phyloP scores from a whole-genome alignment of 202 grass and related monocot species.

The Bolboschoenoplectus hybrid region DNA sequence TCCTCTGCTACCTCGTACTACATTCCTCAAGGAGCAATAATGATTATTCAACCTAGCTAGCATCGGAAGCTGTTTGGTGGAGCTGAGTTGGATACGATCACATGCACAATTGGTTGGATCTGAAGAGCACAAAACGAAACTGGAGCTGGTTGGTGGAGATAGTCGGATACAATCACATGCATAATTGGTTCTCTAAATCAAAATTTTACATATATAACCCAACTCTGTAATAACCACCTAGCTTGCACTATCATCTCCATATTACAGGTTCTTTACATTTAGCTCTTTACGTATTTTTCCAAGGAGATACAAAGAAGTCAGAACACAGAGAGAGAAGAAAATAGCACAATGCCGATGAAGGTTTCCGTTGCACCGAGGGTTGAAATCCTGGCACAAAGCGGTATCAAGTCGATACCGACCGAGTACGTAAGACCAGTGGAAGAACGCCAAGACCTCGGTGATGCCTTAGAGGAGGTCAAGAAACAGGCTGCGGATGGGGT shows the following conservation, averaged over 20 bases:
- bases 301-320: neutral
- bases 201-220: slow-evolving; percentile 14
- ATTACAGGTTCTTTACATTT: neutral
- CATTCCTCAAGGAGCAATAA: too few species aligned
- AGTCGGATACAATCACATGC: slow-evolving; percentile 30
- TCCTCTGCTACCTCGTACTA: too few species aligned
- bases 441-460: slow-evolving; percentile 72
- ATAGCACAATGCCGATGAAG: slow-evolving; percentile 20
- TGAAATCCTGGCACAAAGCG: slow-evolving; percentile 60
- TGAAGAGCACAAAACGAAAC: neutral
- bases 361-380: slow-evolving; percentile 40
- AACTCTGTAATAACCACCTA: neutral
- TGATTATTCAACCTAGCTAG: too few species aligned
- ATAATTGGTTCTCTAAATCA: neutral
- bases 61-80: too few species aligned
- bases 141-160: slow-evolving; percentile 30
- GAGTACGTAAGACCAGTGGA: slow-evolving; percentile 75
- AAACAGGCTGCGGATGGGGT: slow-evolving; percentile 17
- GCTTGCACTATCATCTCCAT: neutral
- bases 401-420: slow-evolving; percentile 53
- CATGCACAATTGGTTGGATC: too few species aligned
- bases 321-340: slow-evolving; percentile 24
- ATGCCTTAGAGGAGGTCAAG: slow-evolving; percentile 60
- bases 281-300: neutral
- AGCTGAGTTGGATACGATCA: too few species aligned